Percentiles rank a stretch among this genome's conserved stretches.
Evolutionary conservation across 1,284 basidiomycete genomes (phyloP).

Genomic region (Phaffia rhodozyma): DNA sequence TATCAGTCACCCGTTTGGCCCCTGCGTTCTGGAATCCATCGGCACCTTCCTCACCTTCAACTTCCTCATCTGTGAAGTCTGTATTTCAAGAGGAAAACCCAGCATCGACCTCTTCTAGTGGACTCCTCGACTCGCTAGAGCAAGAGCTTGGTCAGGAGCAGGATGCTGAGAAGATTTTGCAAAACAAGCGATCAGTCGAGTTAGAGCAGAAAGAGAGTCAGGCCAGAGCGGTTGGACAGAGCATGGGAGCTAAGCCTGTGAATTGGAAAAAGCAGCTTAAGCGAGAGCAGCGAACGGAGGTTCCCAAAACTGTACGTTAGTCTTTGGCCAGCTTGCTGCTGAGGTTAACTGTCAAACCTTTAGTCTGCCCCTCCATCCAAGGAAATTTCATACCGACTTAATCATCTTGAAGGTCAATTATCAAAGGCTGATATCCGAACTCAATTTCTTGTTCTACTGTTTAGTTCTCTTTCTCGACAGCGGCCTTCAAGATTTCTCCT

Average conservation of each 20-base stretch:
- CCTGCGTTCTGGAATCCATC: neutral
- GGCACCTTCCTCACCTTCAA: neutral
- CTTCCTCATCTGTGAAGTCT: neutral
- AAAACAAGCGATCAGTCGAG: neutral
- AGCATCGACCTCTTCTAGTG: neutral
- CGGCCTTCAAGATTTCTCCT: constrained; percentile 1
- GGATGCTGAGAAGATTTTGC: neutral
- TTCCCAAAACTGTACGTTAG: too few relatives aligned
- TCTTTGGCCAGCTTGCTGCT: too few relatives aligned
- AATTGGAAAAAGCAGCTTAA: too few relatives aligned
- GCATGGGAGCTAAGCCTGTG: neutral
- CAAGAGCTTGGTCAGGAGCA: neutral
- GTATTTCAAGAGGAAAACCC: neutral
- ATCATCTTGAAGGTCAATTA: neutral
- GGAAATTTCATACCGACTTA: too few relatives aligned
- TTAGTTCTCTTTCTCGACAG: neutral
- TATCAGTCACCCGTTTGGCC: too few relatives aligned
- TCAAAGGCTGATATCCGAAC: neutral
- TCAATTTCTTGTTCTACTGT: too few relatives aligned
- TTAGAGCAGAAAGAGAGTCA: neutral
- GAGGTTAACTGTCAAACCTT: too few relatives aligned
- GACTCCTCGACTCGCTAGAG: neutral
- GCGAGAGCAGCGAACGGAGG: too few relatives aligned
- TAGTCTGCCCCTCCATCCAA: too few relatives aligned
- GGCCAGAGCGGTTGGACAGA: neutral